phyloP scores from a whole-genome alignment of 305 asterid genomes.

The Plantago coronopus region DNA sequence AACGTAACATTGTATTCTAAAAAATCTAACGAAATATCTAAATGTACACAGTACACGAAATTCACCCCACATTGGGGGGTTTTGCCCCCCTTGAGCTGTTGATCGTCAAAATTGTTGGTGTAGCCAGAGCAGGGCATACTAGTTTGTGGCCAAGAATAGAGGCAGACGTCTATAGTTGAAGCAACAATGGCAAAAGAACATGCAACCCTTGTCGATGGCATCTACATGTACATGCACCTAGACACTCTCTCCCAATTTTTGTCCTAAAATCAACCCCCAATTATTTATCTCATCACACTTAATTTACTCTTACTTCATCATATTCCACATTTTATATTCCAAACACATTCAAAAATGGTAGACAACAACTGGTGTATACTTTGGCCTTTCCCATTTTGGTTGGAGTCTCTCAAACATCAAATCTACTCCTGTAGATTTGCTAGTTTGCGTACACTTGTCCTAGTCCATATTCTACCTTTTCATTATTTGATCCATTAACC shows the following conservation, averaged over 20 bases:
- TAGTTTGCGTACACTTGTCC: background rate
- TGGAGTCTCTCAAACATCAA: conserved; percentile 12
- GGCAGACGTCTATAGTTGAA: conserved; percentile 33
- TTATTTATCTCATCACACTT: background rate
- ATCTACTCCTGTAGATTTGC: conserved; percentile 22
- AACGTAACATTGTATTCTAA: no score
- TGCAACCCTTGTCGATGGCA: conserved; percentile 32
- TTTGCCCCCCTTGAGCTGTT: background rate
- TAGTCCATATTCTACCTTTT: background rate
- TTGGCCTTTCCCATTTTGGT: background rate
- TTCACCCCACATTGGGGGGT: background rate
- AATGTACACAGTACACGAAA: no score
- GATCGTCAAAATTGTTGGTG: conserved; percentile 16
- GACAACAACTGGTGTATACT: conserved; percentile 1
- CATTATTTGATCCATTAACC: no score
- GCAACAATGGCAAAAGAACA: conserved; percentile 46
- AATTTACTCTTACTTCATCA: background rate
- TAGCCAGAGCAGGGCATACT: conserved; percentile 11
- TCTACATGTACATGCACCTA: conserved; percentile 37
- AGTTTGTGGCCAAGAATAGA: conserved; percentile 30
- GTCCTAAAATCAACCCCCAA: background rate
- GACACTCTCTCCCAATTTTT: conserved; percentile 2
- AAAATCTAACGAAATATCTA: no score
- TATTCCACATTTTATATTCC: background rate
- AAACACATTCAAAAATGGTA: background rate